phyloP scores from a whole-genome alignment of 768 basidiomycete species.

The Pulveroboletus ravenelii region DNA sequence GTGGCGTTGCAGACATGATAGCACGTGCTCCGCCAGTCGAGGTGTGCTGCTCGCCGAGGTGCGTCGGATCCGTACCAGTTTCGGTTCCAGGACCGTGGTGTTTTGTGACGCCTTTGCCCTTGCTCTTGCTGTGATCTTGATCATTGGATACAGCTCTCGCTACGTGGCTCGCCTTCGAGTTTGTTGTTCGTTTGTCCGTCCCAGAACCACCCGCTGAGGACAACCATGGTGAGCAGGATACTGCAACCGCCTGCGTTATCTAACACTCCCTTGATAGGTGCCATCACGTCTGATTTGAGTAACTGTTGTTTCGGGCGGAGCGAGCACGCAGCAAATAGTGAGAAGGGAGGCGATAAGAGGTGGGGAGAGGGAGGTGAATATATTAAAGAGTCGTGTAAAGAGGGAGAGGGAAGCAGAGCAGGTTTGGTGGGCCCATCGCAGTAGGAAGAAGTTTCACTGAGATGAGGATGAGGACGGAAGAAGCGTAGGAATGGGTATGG shows the following conservation, averaged over 20 bases:
- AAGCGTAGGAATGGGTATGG: not conserved
- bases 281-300: conserved; percentile 23
- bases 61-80: not conserved
- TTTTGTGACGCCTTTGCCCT: not conserved
- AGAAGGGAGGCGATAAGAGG: conserved; percentile 75
- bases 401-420: not conserved
- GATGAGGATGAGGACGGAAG: not conserved
- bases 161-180: not conserved
- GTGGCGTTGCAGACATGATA: too few species aligned
- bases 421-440: conserved; percentile 5
- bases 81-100: not conserved
- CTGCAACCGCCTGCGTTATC: conserved; percentile 44
- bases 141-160: not conserved
- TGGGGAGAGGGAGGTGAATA: conserved; percentile 71
- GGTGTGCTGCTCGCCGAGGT: not conserved
- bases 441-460: not conserved
- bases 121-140: too few species aligned
- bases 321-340: conserved; percentile 73
- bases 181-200: not conserved
- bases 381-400: not conserved
- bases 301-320: conserved; percentile 58
- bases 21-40: not conserved
- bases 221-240: conserved; percentile 85
- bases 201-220: conserved; percentile 77
- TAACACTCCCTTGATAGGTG: too few species aligned